Percentiles rank a stretch among this genome's conserved stretches.
phyloP scores from a whole-genome alignment of 257 asterid genomes.

The Primulina eburnea region DNA sequence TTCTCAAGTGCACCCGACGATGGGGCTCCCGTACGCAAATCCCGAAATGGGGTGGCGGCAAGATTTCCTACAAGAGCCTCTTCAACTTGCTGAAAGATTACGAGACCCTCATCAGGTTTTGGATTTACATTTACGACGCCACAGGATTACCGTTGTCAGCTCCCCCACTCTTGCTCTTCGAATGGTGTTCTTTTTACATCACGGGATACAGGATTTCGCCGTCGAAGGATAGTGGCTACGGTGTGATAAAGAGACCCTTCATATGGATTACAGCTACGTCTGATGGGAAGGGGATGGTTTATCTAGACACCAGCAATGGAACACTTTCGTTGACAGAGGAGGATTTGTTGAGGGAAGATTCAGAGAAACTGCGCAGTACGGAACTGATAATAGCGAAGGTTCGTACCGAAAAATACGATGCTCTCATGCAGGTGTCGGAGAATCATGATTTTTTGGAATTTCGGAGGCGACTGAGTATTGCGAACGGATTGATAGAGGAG shows the following conservation, averaged over 20 bases:
- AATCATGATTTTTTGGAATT: slow-evolving; percentile 30
- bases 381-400: slow-evolving; percentile 62
- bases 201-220: slow-evolving; percentile 70
- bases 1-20: slow-evolving; percentile 77
- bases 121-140: slow-evolving; percentile 27
- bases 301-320: slow-evolving; percentile 62
- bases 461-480: slow-evolving; percentile 30
- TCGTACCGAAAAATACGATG: slow-evolving; percentile 53
- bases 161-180: slow-evolving; percentile 49
- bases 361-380: slow-evolving; percentile 32
- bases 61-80: slow-evolving; percentile 53
- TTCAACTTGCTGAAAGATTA: slow-evolving; percentile 55
- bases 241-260: slow-evolving; percentile 53
- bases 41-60: slow-evolving; percentile 67
- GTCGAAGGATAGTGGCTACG: slow-evolving; percentile 46
- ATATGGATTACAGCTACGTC: slow-evolving; percentile 58
- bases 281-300: slow-evolving; percentile 55
- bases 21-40: slow-evolving; percentile 83
- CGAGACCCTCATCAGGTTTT: slow-evolving; percentile 77
- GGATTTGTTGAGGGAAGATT: slow-evolving; percentile 30
- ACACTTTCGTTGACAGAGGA: slow-evolving; percentile 42
- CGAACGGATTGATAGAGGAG: slow-evolving; percentile 50
- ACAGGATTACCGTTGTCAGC: not conserved
- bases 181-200: slow-evolving; percentile 74
- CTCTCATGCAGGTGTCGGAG: slow-evolving; percentile 54